Evolutionary conservation across 805 yeast genomes (phyloP), one percentile per base, ranked within the genome.

Genomic region (Wickerhamomyces mucosus): DNA sequence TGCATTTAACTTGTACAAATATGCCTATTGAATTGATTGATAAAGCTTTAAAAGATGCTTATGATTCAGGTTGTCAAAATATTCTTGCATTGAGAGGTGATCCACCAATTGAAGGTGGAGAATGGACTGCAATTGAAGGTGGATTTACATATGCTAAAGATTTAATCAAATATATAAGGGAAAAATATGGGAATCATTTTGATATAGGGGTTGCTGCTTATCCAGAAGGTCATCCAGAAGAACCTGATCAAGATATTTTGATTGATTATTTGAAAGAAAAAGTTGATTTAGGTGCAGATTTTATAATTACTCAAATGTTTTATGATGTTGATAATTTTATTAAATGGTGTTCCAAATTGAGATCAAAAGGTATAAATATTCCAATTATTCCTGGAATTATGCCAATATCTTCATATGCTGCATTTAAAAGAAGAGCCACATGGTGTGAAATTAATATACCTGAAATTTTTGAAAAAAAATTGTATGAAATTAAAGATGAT

Each of bases 151-250:
- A 85, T 48, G 97, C 98, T 17, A 79, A 74, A 51, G 97, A 92
- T 56, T 67, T 92, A 51, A 78, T 92, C 42, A 52, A 53, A 29
- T 78, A 89, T 56, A 92, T 92, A 47, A 74, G 78, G 43, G 50
- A 51, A 34, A 68, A 77, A 40, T 88, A 85, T 49, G 96, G 95
- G 18, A 75, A 81, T 54, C 83, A 86, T 59, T 88, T 92, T 59
- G 81, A 79, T 55, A 86, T 92, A 44, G 98, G 96, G 31, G 94
- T 92, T 15, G 97, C 97, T 8, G 98, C 84, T 3, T 92, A 92
- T 54, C 96, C 98, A 2, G 98, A 92, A 55, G 96, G 96, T 3
- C 95, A 88, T 49, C 88, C 96, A 4, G 98, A 92, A 50, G 94
- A 85, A 50, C 55, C 62, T 15, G 43, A 49, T 27, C 59, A 59